A percentile compares a stretch with the other conserved stretches of the same genome.
Conservation (phyloP, 441 rosid species). For the Hypseocharis bilobata region DNA sequence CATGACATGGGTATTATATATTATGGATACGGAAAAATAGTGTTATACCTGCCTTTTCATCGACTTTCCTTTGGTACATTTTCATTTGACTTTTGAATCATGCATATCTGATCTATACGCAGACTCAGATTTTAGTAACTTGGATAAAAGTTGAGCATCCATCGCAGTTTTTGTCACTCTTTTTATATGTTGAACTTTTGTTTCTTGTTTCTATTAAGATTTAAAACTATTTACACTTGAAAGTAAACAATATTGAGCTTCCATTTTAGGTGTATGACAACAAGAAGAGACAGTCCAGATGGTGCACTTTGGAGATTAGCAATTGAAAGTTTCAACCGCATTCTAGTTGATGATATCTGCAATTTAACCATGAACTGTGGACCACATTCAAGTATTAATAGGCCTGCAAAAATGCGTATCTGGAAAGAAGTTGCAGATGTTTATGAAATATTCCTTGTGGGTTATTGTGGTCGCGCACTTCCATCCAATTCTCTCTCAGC, state of each 20-base stretch:
- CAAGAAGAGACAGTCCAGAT: constrained; percentile 91
- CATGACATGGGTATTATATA: too few species aligned
- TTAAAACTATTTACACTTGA: constrained; percentile 6
- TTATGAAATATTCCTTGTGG: constrained; percentile 85
- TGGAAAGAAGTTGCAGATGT: constrained; percentile 98
- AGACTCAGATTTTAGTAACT: background rate
- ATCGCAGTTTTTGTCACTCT: constrained; percentile 5
- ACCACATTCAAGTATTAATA: constrained; percentile 43
- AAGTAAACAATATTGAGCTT: constrained; percentile 20
- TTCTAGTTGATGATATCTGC: constrained; percentile 61
- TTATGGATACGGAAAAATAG: background rate
- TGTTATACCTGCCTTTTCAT: background rate
- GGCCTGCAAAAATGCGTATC: constrained; percentile 58
- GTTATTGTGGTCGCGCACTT: constrained; percentile 93
- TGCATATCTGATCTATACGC: background rate
- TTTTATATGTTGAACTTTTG: background rate
- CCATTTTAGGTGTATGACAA: constrained; percentile 70
- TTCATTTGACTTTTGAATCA: background rate
- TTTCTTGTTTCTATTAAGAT: constrained; percentile 2
- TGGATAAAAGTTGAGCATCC: background rate
- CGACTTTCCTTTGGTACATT: too few species aligned
- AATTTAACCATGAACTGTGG: constrained; percentile 30
- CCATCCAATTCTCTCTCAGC: constrained; percentile 66
- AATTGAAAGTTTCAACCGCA: constrained; percentile 74
- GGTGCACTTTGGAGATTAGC: constrained; percentile 91